A percentile compares a stretch with the other conserved stretches of the same genome.
Evolutionary conservation across 1,284 basidiomycete species (phyloP).

Genomic region (Apiotrichum porosum): DNA sequence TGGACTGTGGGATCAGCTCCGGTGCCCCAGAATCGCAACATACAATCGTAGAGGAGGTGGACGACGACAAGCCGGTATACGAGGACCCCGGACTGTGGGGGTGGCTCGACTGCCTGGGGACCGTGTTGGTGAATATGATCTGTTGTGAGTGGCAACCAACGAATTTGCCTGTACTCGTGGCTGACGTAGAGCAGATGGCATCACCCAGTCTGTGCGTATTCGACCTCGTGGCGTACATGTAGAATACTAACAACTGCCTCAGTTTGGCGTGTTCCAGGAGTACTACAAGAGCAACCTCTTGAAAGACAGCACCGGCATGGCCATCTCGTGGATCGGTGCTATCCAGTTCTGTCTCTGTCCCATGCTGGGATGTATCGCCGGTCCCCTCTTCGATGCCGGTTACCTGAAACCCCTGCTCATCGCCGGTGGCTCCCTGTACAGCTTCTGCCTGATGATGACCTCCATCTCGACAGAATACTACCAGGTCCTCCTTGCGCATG

Average conservation of each 20-base stretch:
- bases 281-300: constrained; percentile 26
- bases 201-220: constrained; percentile 29
- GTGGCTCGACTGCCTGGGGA: constrained; percentile 4
- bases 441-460: constrained; percentile 56
- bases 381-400: constrained; percentile 60
- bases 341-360: constrained; percentile 57
- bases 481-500: constrained; percentile 46
- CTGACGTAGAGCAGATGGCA: constrained; percentile 25
- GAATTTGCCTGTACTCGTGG: neutral
- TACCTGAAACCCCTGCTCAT: constrained; percentile 54
- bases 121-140: constrained; percentile 28
- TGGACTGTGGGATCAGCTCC: too few species aligned
- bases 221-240: neutral
- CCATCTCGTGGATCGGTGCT: constrained; percentile 65
- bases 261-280: constrained; percentile 34
- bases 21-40: neutral
- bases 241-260: neutral
- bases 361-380: constrained; percentile 51
- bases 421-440: constrained; percentile 51
- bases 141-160: constrained; percentile 23
- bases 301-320: constrained; percentile 13
- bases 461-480: constrained; percentile 58
- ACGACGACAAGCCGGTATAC: neutral
- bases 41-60: neutral
- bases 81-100: constrained; percentile 2